phyloP scores from a whole-genome alignment of 768 basidiomycete genomes.

The Tricholoma flavovirens region DNA sequence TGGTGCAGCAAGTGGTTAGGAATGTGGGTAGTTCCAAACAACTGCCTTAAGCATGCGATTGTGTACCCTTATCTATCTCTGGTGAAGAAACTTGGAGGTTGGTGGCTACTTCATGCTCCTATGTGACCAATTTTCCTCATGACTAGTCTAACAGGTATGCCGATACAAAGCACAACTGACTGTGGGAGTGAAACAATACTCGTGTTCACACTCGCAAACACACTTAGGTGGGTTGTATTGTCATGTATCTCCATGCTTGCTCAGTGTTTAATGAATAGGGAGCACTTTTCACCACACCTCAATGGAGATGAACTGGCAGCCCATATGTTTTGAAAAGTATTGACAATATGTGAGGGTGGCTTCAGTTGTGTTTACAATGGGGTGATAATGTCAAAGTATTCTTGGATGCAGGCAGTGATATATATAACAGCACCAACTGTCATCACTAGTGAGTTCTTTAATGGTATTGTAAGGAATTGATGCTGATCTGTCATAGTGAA shows the following conservation, averaged over 20 bases:
- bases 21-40: background rate
- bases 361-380: conserved; percentile 19
- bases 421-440: conserved; percentile 1
- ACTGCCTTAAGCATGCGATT: background rate
- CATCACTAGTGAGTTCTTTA: background rate
- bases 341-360: conserved; percentile 4
- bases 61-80: background rate
- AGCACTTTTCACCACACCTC: conserved; percentile 19
- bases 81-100: background rate
- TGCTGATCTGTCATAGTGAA: conserved; percentile 9
- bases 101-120: background rate
- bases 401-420: conserved; percentile 17
- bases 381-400: conserved; percentile 24
- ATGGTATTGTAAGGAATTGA: background rate
- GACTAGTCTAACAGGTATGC: conserved; percentile 12
- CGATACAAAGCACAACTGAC: conserved; percentile 27
- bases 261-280: background rate
- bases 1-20: background rate
- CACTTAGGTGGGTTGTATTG: conserved; percentile 16
- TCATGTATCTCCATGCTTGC: no score
- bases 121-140: no score
- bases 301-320: background rate
- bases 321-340: background rate
- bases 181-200: conserved; percentile 24
- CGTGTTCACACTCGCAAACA: conserved; percentile 22